phyloP scores from a whole-genome alignment of 2,329 filamentous ascomycete species.

The Fusarium nematophilum region DNA sequence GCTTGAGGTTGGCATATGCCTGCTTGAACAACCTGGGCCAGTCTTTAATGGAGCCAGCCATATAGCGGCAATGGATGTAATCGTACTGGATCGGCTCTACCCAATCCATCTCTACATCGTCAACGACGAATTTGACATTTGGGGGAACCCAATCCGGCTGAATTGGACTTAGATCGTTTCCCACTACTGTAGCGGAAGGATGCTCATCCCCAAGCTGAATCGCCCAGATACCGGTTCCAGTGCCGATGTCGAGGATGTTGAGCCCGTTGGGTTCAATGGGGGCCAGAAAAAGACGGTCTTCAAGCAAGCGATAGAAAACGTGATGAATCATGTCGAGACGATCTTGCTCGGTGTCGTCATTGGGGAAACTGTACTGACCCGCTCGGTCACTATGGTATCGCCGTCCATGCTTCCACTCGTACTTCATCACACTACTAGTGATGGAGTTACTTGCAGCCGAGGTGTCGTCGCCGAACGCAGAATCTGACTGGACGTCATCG shows the following conservation, averaged over 20 bases:
- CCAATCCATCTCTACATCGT: conserved; percentile 70
- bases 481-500: conserved; percentile 5
- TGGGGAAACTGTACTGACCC: conserved; percentile 52
- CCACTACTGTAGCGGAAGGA: conserved; percentile 51
- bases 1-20: conserved; percentile 52
- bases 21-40: conserved; percentile 43
- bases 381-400: conserved; percentile 55
- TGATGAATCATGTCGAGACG: conserved; percentile 54
- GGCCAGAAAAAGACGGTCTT: conserved; percentile 50
- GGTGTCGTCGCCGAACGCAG: not conserved
- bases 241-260: conserved; percentile 58
- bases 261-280: conserved; percentile 52
- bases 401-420: conserved; percentile 51
- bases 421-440: conserved; percentile 22
- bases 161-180: conserved; percentile 56
- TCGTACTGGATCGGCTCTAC: conserved; percentile 42
- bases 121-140: conserved; percentile 68
- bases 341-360: conserved; percentile 53
- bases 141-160: conserved; percentile 63
- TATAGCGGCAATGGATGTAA: conserved; percentile 51
- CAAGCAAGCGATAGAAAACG: conserved; percentile 46
- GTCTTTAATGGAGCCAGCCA: conserved; percentile 50
- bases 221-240: conserved; percentile 61
- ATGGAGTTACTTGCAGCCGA: conserved; percentile 3
- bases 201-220: conserved; percentile 55